phyloP scores from a whole-genome alignment of 495 filamentous ascomycete species.

The Bombardia bombarda region DNA sequence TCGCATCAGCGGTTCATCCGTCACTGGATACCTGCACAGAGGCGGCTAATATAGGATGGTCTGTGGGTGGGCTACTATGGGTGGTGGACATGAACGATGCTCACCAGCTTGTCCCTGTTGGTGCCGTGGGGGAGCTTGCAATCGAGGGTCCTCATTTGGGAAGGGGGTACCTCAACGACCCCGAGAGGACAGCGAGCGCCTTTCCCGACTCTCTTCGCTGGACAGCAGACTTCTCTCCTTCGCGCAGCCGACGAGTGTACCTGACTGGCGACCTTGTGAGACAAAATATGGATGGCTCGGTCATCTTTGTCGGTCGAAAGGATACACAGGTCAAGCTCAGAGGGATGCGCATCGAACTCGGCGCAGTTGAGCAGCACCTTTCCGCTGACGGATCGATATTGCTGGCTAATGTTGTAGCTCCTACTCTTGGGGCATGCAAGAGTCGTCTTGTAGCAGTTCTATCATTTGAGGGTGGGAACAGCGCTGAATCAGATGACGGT shows the following conservation, averaged over 20 bases:
- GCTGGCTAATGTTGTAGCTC: no score
- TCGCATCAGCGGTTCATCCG: slow-evolving; percentile 14
- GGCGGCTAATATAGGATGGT: slow-evolving; percentile 11
- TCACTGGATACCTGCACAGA: slow-evolving; percentile 5
- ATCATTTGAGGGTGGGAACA: no score
- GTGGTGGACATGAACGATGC: slow-evolving; percentile 52
- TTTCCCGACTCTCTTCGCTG: slow-evolving; percentile 31
- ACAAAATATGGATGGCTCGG: slow-evolving; percentile 44
- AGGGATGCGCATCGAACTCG: slow-evolving; percentile 33
- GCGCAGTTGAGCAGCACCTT: slow-evolving; percentile 51
- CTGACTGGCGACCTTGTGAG: slow-evolving; percentile 54
- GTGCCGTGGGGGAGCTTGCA: slow-evolving; percentile 68
- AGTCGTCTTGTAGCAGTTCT: no score
- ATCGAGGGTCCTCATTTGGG: slow-evolving; percentile 51
- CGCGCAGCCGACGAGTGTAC: slow-evolving; percentile 31
- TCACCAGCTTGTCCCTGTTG: slow-evolving; percentile 53
- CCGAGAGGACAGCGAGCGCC: slow-evolving; percentile 45
- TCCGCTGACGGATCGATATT: no score
- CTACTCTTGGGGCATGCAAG: no score
- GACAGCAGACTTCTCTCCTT: slow-evolving; percentile 2
- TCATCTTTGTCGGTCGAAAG: slow-evolving; percentile 39
- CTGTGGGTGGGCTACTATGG: slow-evolving; percentile 25
- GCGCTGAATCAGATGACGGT: no score
- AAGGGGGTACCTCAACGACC: slow-evolving; percentile 64
- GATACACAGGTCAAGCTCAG: slow-evolving; percentile 32